A percentile compares a stretch with the other conserved stretches of the same genome.
These are phyloP conservation scores for Aspergillus panamensis DNA, from an alignment of 495 filamentous ascomycete genomes.

Conservation along the genomic window DNA sequence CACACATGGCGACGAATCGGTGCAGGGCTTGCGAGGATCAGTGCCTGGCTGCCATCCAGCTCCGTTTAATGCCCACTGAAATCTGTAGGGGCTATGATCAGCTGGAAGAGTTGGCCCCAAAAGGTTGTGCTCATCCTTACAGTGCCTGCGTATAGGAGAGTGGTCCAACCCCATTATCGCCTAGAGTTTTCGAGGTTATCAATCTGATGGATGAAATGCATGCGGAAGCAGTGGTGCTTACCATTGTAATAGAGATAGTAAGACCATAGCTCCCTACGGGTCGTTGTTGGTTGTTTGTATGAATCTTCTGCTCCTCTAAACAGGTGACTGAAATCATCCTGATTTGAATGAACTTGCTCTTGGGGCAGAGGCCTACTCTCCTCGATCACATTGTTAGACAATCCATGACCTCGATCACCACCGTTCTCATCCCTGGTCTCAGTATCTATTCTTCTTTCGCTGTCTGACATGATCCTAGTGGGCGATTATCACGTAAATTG, in stretches of 20 bases:
- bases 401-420: not conserved
- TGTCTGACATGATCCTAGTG: not conserved
- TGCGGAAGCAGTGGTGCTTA: not conserved
- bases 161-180: conserved; percentile 49
- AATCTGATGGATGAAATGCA: not conserved
- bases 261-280: conserved; percentile 45
- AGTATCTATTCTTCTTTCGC: not conserved
- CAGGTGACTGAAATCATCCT: conserved; percentile 35
- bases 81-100: conserved; percentile 22
- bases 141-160: conserved; percentile 46
- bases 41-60: conserved; percentile 44
- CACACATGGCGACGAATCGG: conserved; percentile 42
- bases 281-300: conserved; percentile 45
- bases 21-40: conserved; percentile 38
- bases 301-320: conserved; percentile 40
- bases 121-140: conserved; percentile 19
- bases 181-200: conserved; percentile 12
- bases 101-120: not conserved
- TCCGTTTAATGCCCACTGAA: conserved; percentile 46
- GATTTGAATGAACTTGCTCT: not conserved
- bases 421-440: not conserved
- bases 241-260: conserved; percentile 51
- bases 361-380: not conserved
- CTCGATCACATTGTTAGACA: not conserved
- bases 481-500: not conserved